phyloP scores from a whole-genome alignment of 805 yeast species.

The Clavispora fructus region DNA sequence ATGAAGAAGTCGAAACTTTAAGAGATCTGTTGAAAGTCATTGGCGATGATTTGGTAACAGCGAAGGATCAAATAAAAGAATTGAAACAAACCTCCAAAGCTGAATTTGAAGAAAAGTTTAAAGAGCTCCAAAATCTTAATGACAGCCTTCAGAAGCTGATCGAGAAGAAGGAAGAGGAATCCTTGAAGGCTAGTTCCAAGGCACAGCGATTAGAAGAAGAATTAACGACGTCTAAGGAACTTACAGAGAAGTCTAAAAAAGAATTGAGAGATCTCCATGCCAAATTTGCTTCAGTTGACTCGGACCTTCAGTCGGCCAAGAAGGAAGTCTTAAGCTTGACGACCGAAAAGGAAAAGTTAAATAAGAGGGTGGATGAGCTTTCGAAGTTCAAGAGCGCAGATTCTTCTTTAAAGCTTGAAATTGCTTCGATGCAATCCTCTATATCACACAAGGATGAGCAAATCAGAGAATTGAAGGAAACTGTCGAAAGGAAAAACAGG shows the following conservation, averaged over 20 bases:
- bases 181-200: constrained; percentile 1
- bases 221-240: constrained; percentile 2
- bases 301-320: constrained; percentile 14
- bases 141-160: neutral
- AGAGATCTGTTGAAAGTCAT: constrained; percentile 72
- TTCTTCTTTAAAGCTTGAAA: constrained; percentile 43
- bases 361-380: constrained; percentile 26
- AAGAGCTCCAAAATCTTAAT: constrained; percentile 1
- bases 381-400: constrained; percentile 31
- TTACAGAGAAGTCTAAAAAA: constrained; percentile 13
- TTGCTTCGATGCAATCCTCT: constrained; percentile 42
- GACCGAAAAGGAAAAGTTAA: constrained; percentile 37
- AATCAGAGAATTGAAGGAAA: constrained; percentile 31
- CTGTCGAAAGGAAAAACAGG: constrained; percentile 26
- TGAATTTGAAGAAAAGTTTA: constrained; percentile 1
- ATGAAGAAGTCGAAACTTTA: constrained; percentile 62
- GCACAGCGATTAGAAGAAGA: constrained; percentile 1
- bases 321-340: constrained; percentile 20
- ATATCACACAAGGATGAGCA: constrained; percentile 41
- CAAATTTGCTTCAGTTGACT: constrained; percentile 9
- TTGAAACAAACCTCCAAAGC: constrained; percentile 8
- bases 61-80: constrained; percentile 54
- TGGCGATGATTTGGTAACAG: constrained; percentile 74
- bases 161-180: neutral
- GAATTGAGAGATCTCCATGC: constrained; percentile 13